Evolutionary conservation across 1,284 basidiomycete species (phyloP), one percentile per base, ranked within the genome.

Genomic region (Cystobasidium slooffiae): DNA sequence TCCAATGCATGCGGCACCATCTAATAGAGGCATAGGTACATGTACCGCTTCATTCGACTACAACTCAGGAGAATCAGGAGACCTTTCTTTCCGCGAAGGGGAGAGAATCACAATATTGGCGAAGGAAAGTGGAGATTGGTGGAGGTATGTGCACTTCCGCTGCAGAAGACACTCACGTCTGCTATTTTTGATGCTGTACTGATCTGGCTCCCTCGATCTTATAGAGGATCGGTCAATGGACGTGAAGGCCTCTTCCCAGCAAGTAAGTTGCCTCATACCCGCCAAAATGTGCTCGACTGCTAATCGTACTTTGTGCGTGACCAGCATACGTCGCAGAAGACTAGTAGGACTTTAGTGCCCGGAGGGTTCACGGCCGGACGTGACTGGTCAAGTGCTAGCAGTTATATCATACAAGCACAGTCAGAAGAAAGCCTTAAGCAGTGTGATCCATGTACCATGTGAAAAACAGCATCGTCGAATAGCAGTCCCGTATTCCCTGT

Each of bases 201-300:
- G 14, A 51, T 3, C 1, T 51, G 3, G 16, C 20, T 51, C 47
- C 6, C 14, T 16, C 47, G 47, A 6, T 65, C 22, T 39, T 44
- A n/a, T 47, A 66, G 64, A 53, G 64, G 64, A 8, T 53, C 64
- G 16, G 49, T 72, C 43, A 24, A 61, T 12, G 70, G 70, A 9
- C 62, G 70, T 8, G 56, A 73, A 59, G 70, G 70, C 12, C 53
- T 73, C 9, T 73, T 73, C 63, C 70, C 70, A 20, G 70, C 70
- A 31, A 22, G 69, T 72, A 46, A 63, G 69, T 52, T 37, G 18
- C n/a, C 20, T 49, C 3, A 31, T 31, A 43, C 8, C 31, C 56
- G 14, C 52, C 22, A 14, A n/a, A 22, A 22, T 47, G 31, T 22
- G 37, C 37, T 44, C 39, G 59, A 49, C 44, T 46, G 41, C 46